Conservation (phyloP, 345 rosid species). For the Eucalyptus cladocalyx region DNA sequence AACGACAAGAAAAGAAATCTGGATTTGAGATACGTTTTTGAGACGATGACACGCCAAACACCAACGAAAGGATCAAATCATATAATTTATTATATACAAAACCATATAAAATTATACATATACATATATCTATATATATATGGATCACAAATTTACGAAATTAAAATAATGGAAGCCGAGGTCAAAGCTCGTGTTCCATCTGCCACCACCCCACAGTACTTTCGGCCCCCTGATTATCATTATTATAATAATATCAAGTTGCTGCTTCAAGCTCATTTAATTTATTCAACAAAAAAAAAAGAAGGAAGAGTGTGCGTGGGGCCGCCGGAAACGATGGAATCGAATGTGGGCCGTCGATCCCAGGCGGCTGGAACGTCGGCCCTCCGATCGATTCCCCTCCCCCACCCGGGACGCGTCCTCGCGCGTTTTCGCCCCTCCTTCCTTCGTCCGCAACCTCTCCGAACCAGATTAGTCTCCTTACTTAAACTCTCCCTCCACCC, state of each 20-base stretch:
- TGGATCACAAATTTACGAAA: not conserved
- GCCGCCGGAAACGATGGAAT: constrained; percentile 9
- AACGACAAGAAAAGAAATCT: not conserved
- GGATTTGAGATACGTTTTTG: not conserved
- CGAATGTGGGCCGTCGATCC: constrained; percentile 12
- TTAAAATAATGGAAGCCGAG: not conserved
- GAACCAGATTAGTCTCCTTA: not conserved
- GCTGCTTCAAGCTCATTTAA: not conserved
- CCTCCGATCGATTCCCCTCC: constrained; percentile 10
- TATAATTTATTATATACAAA: not conserved
- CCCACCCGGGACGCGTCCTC: not conserved
- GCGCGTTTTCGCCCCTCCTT: constrained; percentile 31
- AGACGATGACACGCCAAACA: not conserved
- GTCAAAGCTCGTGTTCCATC: not conserved
- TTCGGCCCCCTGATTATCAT: not conserved
- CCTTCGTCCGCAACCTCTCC: constrained; percentile 18
- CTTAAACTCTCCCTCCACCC: not conserved
- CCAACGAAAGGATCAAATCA: not conserved
- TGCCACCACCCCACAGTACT: not conserved
- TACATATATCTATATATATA: too few relatives aligned
- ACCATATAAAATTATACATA: too few relatives aligned
- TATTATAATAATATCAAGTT: not conserved
- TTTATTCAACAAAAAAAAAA: not conserved
- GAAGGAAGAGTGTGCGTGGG: not conserved
- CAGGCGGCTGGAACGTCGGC: constrained; percentile 44